Base-by-base conservation (phyloP, 2,329 filamentous ascomycete species). In the Rhynchosporium agropyri region DNA sequence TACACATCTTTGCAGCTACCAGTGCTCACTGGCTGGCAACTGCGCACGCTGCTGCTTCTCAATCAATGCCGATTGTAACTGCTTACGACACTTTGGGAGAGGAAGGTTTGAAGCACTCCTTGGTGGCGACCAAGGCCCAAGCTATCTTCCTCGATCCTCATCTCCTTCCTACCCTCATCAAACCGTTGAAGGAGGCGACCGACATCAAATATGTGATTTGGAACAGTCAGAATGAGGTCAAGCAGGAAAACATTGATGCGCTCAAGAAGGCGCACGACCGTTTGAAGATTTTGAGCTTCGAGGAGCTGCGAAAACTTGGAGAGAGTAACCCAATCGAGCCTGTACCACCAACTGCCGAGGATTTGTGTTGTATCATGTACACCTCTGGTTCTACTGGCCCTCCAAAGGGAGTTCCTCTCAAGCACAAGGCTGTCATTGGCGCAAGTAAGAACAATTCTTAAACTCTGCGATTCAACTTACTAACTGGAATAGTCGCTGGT, bases 41-140 rank as follows among this genome's bases (percentile, higher is more conserved):
- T 71, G 90, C 93, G 53, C 91, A 96, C 75, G 86, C 83, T 80
- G 89, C 85, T 61, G 78, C 87, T 26, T 93, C 92, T 15, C 94
- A 98, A 77, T 93, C 91, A 50, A 86, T 97, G 75, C 87, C 91
- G 63, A 93, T 97, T 69, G 94, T 97, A 57, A 98, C 94, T 51
- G 92, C 93, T 57, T 97, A 97, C 77, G 93, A 97, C 76, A 96
- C 92, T 36, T 88, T 97, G 50, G 93, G 93, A 60, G 85, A 91
- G 72, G 86, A 88, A 66, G 93, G 92, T 53, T 84, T 97, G 67
- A 87, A 89, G 79, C 92, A 96, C 80, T 96, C 92, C 3, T 84
- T 97, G 67, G 81, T 87, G 28, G 90, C 96, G 78, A 95, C 92
- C 59, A 81, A 87, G 66, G 89, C 91, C 58, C 87, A 87, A 71